Evolutionary conservation across 2,329 filamentous ascomycete genomes (phyloP).

Genomic region (Ramichloridium luteum): DNA sequence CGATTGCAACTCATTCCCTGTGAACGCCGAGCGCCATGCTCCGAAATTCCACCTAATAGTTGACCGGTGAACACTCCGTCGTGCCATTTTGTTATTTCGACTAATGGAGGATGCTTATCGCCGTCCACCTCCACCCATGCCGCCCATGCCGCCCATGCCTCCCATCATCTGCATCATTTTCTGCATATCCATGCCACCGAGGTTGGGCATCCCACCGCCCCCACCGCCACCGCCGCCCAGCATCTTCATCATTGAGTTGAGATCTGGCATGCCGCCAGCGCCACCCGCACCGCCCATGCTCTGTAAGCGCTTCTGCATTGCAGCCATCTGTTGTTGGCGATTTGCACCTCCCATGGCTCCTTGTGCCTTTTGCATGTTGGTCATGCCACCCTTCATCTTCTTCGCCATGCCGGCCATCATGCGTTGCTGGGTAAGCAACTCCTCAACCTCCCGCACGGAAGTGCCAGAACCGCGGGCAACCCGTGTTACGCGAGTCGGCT

Average conservation of each 20-base stretch:
- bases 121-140: conserved; percentile 36
- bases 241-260: conserved; percentile 86
- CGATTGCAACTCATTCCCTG: too few relatives aligned
- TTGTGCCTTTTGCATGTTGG: conserved; percentile 91
- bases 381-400: conserved; percentile 96
- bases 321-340: conserved; percentile 84
- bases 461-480: conserved; percentile 85
- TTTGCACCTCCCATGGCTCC: conserved; percentile 82
- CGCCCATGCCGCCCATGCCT: conserved; percentile 33
- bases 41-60: too few relatives aligned
- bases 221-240: conserved; percentile 52
- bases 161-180: conserved; percentile 69
- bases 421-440: conserved; percentile 89
- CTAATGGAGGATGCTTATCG: too few relatives aligned
- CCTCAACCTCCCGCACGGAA: conserved; percentile 83
- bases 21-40: too few relatives aligned
- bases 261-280: conserved; percentile 58
- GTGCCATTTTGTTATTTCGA: too few relatives aligned
- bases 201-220: conserved; percentile 52
- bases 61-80: too few relatives aligned
- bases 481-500: conserved; percentile 84
- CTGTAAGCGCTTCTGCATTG: conserved; percentile 91
- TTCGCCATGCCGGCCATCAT: conserved; percentile 99
- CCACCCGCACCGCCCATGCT: conserved; percentile 72
- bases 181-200: conserved; percentile 48